Conservation (phyloP, 2,329 filamentous ascomycete genomes). For the Bipolaris cookei region DNA sequence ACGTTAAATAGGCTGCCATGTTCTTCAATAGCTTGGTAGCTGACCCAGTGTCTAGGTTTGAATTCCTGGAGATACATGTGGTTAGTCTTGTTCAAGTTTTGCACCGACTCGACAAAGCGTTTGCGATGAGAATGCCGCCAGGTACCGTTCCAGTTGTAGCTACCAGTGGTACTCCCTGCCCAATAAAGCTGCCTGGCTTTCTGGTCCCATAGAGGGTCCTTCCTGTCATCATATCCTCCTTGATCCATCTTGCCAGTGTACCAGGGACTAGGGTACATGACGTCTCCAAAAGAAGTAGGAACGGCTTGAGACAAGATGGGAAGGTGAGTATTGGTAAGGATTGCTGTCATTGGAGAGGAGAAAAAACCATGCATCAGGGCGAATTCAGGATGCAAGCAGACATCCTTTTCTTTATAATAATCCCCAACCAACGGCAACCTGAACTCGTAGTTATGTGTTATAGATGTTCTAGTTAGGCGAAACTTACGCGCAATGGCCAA, state of each 20-base stretch:
- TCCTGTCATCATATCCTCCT: slow-evolving; percentile 46
- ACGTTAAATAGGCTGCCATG: slow-evolving; percentile 54
- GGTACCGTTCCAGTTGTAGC: slow-evolving; percentile 40
- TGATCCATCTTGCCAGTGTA: slow-evolving; percentile 54
- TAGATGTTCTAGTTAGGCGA: not conserved
- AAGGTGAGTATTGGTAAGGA: slow-evolving; percentile 49
- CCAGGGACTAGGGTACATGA: slow-evolving; percentile 60
- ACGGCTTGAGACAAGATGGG: slow-evolving; percentile 58
- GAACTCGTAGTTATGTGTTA: not conserved
- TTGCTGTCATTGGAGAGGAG: slow-evolving; percentile 53
- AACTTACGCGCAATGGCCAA: not conserved
- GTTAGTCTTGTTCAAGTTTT: slow-evolving; percentile 18
- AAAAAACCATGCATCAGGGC: slow-evolving; percentile 55
- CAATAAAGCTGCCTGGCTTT: slow-evolving; percentile 63
- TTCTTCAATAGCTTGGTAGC: slow-evolving; percentile 1
- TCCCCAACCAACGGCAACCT: slow-evolving; percentile 12
- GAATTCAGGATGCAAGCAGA: slow-evolving; percentile 46
- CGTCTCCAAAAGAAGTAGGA: slow-evolving; percentile 55
- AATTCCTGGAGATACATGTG: slow-evolving; percentile 14
- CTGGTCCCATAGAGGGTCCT: slow-evolving; percentile 57
- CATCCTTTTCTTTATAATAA: slow-evolving; percentile 6
- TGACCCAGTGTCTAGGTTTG: not conserved
- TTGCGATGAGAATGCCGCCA: slow-evolving; percentile 59
- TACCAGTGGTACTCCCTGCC: slow-evolving; percentile 64
- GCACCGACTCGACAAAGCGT: slow-evolving; percentile 49